These are phyloP conservation scores for Penicillium sp. DNA, from an alignment of 2,329 filamentous ascomycete species.

Conservation along the genomic window DNA sequence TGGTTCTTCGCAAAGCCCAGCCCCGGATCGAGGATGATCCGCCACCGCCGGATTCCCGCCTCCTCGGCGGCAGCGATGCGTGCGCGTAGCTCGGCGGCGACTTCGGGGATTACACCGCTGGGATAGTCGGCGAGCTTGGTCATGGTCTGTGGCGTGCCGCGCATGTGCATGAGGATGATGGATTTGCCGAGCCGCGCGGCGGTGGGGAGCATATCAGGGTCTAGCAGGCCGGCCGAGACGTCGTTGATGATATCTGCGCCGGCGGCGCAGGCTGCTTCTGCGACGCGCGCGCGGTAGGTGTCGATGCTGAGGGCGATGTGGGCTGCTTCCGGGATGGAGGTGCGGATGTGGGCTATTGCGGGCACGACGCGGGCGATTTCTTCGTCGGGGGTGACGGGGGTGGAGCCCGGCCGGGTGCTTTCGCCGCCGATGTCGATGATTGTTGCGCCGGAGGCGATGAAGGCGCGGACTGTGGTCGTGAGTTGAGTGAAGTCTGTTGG, in stretches of 20 bases:
- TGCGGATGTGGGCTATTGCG: conserved; percentile 71
- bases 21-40: conserved; percentile 90
- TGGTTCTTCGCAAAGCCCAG: conserved; percentile 89
- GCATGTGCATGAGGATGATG: conserved; percentile 90
- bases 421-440: conserved; percentile 94
- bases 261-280: conserved; percentile 70
- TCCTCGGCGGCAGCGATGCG: conserved; percentile 75
- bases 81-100: conserved; percentile 67
- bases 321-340: conserved; percentile 60
- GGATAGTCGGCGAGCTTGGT: conserved; percentile 68
- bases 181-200: conserved; percentile 77
- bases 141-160: conserved; percentile 84
- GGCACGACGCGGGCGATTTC: conserved; percentile 79
- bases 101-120: conserved; percentile 63
- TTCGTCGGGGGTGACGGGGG: conserved; percentile 68
- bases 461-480: conserved; percentile 58
- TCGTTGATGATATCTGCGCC: conserved; percentile 96
- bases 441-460: conserved; percentile 70
- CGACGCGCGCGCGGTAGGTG: conserved; percentile 86
- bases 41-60: conserved; percentile 86
- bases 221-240: conserved; percentile 78
- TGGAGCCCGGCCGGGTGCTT: conserved; percentile 78
- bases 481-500: conserved; percentile 53
- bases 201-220: conserved; percentile 77
- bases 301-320: conserved; percentile 81